Percentiles rank a stretch among this genome's conserved stretches.
phyloP scores from a whole-genome alignment of 2,329 filamentous ascomycete genomes.

The Talaromyces marneffei region DNA sequence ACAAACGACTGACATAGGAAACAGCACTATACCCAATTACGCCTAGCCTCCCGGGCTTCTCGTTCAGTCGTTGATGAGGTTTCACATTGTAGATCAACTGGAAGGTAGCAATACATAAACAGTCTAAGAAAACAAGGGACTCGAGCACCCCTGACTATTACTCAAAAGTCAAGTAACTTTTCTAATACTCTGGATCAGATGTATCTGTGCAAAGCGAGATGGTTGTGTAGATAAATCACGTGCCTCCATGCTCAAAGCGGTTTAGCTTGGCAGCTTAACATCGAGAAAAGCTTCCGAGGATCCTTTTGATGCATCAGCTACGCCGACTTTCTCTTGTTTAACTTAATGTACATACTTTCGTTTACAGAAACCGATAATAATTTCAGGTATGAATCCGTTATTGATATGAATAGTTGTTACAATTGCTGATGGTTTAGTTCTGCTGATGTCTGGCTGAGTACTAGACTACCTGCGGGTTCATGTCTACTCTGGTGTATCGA shows the following conservation, averaged over 20 bases:
- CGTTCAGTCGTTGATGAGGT: not conserved
- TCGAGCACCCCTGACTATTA: no score
- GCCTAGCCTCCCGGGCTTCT: not conserved
- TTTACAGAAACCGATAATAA: no score
- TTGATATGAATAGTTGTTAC: no score
- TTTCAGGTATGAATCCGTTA: no score
- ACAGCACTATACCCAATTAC: not conserved
- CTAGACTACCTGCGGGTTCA: not conserved
- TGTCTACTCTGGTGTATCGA: not conserved
- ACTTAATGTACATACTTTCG: not conserved
- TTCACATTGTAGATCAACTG: not conserved
- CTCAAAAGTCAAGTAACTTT: no score
- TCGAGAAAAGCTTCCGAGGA: not conserved
- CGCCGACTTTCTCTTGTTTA: not conserved
- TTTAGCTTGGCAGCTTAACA: not conserved
- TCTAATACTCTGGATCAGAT: not conserved
- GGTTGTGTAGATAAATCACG: not conserved
- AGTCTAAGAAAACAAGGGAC: not conserved
- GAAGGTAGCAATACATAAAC: no score
- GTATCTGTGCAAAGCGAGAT: not conserved
- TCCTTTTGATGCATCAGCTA: not conserved
- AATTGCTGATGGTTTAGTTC: not conserved
- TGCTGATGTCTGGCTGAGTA: not conserved
- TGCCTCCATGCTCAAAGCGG: not conserved
- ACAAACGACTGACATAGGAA: not conserved